phyloP scores from a whole-genome alignment of 2,329 filamentous ascomycete genomes.

The Aspergillus eucalypticola region DNA sequence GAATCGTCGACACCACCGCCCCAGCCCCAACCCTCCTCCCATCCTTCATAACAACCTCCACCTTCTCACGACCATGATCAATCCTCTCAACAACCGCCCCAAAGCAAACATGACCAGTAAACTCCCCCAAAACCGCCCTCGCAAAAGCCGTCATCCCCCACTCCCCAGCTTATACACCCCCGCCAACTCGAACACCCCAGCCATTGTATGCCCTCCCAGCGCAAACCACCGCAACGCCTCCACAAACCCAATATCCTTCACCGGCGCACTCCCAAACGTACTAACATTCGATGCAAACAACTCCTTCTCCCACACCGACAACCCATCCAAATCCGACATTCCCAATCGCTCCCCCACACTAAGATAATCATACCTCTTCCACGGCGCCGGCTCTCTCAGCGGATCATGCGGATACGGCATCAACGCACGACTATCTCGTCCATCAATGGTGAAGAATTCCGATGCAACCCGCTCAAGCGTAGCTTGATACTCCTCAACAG shows the following conservation, averaged over 20 bases:
- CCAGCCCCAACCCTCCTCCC: neutral
- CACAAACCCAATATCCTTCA: slow-evolving; percentile 26
- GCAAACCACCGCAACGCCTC: slow-evolving; percentile 34
- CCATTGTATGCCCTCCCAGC: slow-evolving; percentile 27
- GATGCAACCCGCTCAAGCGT: slow-evolving; percentile 19
- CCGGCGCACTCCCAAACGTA: slow-evolving; percentile 18
- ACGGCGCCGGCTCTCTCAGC: slow-evolving; percentile 26
- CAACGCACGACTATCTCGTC: slow-evolving; percentile 27
- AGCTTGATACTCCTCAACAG: neutral
- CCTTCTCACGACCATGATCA: neutral
- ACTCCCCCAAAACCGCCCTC: slow-evolving; percentile 14
- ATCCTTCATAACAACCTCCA: neutral
- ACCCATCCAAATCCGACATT: slow-evolving; percentile 19
- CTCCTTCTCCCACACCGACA: slow-evolving; percentile 18
- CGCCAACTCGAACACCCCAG: slow-evolving; percentile 23
- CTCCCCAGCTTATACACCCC: slow-evolving; percentile 29
- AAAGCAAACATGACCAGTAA: slow-evolving; percentile 13
- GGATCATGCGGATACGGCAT: slow-evolving; percentile 43
- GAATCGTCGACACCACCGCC: slow-evolving; percentile 9
- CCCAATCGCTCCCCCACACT: slow-evolving; percentile 33
- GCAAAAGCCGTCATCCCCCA: slow-evolving; percentile 27
- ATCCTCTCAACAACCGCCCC: neutral
- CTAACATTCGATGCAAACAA: slow-evolving; percentile 24
- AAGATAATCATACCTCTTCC: slow-evolving; percentile 33
- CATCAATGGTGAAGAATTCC: slow-evolving; percentile 35